Evolutionary conservation across 345 rosid genomes (phyloP), one percentile per base, ranked within the genome.

Genomic region (Crucihimalaya himalaica): DNA sequence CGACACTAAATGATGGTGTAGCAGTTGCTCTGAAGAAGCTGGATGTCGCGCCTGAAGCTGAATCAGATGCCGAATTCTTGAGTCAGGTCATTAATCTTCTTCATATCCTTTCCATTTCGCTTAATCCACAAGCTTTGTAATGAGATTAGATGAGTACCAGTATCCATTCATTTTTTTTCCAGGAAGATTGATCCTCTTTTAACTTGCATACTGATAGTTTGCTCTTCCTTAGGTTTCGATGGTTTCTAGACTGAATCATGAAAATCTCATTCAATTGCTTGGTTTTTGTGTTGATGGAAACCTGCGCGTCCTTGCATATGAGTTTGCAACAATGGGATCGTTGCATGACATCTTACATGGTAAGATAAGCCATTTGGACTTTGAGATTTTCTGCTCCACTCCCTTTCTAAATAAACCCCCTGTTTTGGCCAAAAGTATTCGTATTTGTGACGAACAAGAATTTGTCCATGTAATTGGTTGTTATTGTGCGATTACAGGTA

Each of bases 301-400:
- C 80, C 65, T 87, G 15, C 94, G 97, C 1, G 84, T 90, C 80
- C 97, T 96, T 71, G 89, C 94, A 9, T 92, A 92, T 76, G 99
- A 96, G 75, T 96, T 92, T 83, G 99, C 99, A 37, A 92, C 97
- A 5, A 95, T 95, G 99, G 99, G 99, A 47, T 96, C 99, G 27
- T 81, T 95, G 51, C 99, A 96, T 85, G 99, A 96, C 79, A 84
- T 96, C 63, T 78, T 96, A 74, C 98, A 96, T 80, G 99, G 99
- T 92, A 66, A 60, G 70, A 67, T 46, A 46, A 57, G 51, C 54
- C 10, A 69, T 58, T 73, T 72, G 48, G 29, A 27, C 16, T 34
- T 63, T 7, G 20, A 62, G 29, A 29, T 51, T 63, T 25, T 66
- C 51, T 3, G 31, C 40, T 74, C 43, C 35, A 2, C 35, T 57